A percentile compares a stretch with the other conserved stretches of the same genome.
Evolutionary conservation across 2,329 filamentous ascomycete genomes (phyloP).

Genomic region (Triangularia setosa): DNA sequence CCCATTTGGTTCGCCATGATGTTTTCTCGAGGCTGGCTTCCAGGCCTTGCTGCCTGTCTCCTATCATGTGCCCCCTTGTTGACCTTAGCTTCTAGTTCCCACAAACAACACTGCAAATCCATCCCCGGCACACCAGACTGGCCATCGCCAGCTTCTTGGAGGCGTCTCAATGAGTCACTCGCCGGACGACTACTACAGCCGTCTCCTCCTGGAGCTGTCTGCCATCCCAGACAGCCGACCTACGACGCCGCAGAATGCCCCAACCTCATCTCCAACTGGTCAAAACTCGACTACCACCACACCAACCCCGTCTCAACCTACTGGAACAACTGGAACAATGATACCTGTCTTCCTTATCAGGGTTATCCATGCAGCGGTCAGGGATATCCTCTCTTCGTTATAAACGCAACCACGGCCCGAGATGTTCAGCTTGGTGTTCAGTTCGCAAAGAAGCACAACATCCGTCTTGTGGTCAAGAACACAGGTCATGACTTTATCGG

Average conservation of each 20-base stretch:
- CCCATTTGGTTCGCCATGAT: not conserved
- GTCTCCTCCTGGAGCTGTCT: conserved; percentile 42
- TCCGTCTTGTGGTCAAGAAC: conserved; percentile 52
- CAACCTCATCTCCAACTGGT: conserved; percentile 20
- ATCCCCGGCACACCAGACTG: conserved; percentile 37
- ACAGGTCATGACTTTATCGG: conserved; percentile 56
- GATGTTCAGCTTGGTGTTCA: conserved; percentile 33
- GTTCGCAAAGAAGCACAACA: conserved; percentile 43
- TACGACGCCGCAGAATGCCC: conserved; percentile 22
- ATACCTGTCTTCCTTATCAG: conserved; percentile 36
- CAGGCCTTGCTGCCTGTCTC: conserved; percentile 2
- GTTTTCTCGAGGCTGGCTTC: not conserved
- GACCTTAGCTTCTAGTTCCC: not conserved
- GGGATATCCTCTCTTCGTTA: conserved; percentile 37
- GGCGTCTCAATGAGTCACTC: conserved; percentile 41
- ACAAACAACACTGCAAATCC: conserved; percentile 21
- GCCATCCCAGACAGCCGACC: conserved; percentile 33
- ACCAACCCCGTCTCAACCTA: conserved; percentile 36
- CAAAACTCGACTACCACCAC: conserved; percentile 34
- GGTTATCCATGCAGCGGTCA: conserved; percentile 34
- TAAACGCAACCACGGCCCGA: conserved; percentile 28
- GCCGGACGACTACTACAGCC: conserved; percentile 41
- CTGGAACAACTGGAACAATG: conserved; percentile 40
- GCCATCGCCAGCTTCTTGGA: conserved; percentile 46
- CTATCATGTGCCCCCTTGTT: not conserved